Percentiles rank a stretch among this genome's conserved stretches.
Conservation (phyloP, 2,329 filamentous ascomycete species). For the Neopestalotiopsis sp. region DNA sequence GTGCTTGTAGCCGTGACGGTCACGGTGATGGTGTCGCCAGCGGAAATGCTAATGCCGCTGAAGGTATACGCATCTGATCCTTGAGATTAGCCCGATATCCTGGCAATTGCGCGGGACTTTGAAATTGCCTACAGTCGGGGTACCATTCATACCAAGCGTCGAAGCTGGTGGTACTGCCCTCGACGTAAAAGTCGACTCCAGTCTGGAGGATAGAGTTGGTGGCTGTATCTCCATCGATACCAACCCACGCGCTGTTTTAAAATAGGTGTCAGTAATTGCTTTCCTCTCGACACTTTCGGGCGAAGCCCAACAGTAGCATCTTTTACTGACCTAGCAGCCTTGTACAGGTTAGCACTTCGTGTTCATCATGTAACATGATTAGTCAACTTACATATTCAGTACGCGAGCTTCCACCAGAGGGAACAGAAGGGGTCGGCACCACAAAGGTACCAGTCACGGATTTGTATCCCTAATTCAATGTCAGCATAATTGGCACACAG, state of each 20-base stretch:
- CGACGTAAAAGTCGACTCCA: slow-evolving; percentile 58
- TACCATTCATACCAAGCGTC: slow-evolving; percentile 65
- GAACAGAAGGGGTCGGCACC: slow-evolving; percentile 50
- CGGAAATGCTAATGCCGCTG: slow-evolving; percentile 43
- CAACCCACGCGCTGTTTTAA: slow-evolving; percentile 55
- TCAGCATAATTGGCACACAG: background rate
- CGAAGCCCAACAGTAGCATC: too few species aligned
- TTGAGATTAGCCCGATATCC: background rate
- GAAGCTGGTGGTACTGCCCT: slow-evolving; percentile 46
- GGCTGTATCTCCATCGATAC: slow-evolving; percentile 66
- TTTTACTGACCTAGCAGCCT: too few species aligned
- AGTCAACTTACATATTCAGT: background rate
- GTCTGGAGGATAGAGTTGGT: slow-evolving; percentile 59
- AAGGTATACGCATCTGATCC: slow-evolving; percentile 40
- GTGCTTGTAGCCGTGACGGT: slow-evolving; percentile 43
- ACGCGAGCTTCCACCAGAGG: slow-evolving; percentile 30
- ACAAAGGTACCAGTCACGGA: slow-evolving; percentile 58
- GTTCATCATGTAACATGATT: background rate
- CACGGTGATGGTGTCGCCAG: slow-evolving; percentile 32
- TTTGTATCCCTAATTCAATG: background rate
- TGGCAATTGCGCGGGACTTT: background rate
- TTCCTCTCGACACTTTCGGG: too few species aligned
- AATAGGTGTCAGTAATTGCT: background rate
- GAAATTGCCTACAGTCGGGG: slow-evolving; percentile 46
- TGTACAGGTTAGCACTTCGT: background rate